Evolutionary conservation across 768 basidiomycete genomes (phyloP), one percentile per base, ranked within the genome.

Genomic region (Psilocybe sp.): DNA sequence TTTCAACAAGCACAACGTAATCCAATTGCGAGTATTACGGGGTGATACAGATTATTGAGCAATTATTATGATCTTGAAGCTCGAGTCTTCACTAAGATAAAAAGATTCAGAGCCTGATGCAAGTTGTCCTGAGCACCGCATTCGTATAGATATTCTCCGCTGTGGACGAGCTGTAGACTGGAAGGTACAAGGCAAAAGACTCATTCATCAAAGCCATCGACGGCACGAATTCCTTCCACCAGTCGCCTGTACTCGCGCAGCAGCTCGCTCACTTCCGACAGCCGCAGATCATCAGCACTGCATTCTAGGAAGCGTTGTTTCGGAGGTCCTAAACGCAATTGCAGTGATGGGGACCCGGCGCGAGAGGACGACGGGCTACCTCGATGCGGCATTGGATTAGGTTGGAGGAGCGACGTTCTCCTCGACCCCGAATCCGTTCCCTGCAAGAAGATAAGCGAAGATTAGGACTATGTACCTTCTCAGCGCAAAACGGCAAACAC

Each of bases 241-340:
- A 97, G 63, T 39, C 87, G 72, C 55, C 80, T 79, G 65, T 97
- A 98, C 55, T 97, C 95, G 31, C 73, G 69, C 62, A 98, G 69
- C 38, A 99, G 72, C 55, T 87, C 82, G 1, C 76, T 81, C 1
- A 98, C 82, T 57, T 99, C 96, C 0, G 85, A 81, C 19, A 98
- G 68, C 46, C 76, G 78, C 47, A 98, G 66, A 53, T 98, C 96
- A 46, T 85, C 88, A 41, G 82, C 78, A 0, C 78, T 71, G 54
- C 85, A 85, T 43, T 87, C 80, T 48, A 92, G 52, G 63, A 94
- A 93, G 10, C 86, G 79, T 40, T 75, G 70, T 39, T 80, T 83
- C 0, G 87, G 91, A 10, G 83, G 84, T 0, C 79, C 71, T 2
- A 88, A 64, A 12, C 72, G 71, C 20, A 79, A 47, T 2, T n/a